These are phyloP conservation scores for Vigna mungo DNA, from an alignment of 306 rosid species.

Conservation along the genomic window DNA sequence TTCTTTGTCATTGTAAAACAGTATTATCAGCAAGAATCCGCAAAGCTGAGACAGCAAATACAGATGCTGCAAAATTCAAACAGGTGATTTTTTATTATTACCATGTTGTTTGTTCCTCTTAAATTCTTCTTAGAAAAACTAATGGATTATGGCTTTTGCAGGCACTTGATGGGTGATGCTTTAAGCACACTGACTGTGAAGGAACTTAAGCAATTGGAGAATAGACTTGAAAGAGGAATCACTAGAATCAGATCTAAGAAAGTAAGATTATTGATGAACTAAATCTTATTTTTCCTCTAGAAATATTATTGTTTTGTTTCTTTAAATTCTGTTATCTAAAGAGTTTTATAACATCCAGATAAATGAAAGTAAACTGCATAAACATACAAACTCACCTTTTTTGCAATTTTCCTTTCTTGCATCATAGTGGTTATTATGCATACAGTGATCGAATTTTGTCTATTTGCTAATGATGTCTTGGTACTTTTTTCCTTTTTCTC, in stretches of 20 bases:
- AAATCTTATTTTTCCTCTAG: no score
- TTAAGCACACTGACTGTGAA: conserved; percentile 76
- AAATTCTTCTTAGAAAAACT: not conserved
- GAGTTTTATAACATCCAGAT: not conserved
- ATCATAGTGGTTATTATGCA: not conserved
- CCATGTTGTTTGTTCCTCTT: not conserved
- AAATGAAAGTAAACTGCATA: not conserved
- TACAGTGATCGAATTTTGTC: not conserved
- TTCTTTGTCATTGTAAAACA: conserved; percentile 25
- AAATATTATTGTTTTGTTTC: no score
- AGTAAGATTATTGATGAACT: conserved; percentile 48
- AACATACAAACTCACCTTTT: not conserved
- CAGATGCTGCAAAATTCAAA: conserved; percentile 94
- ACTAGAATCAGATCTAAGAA: conserved; percentile 89
- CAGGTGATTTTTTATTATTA: conserved; percentile 54
- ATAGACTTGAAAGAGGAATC: conserved; percentile 84
- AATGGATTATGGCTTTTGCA: conserved; percentile 38
- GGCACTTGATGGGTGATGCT: conserved; percentile 93
- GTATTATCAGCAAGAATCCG: conserved; percentile 97
- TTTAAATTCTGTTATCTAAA: not conserved
- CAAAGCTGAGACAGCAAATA: conserved; percentile 89
- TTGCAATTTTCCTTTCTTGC: not conserved
- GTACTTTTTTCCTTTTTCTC: not conserved
- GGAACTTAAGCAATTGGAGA: conserved; percentile 91
- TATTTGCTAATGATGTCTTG: not conserved